Base-by-base conservation (phyloP, 768 basidiomycete genomes). In the Neoboletus magnificus region DNA sequence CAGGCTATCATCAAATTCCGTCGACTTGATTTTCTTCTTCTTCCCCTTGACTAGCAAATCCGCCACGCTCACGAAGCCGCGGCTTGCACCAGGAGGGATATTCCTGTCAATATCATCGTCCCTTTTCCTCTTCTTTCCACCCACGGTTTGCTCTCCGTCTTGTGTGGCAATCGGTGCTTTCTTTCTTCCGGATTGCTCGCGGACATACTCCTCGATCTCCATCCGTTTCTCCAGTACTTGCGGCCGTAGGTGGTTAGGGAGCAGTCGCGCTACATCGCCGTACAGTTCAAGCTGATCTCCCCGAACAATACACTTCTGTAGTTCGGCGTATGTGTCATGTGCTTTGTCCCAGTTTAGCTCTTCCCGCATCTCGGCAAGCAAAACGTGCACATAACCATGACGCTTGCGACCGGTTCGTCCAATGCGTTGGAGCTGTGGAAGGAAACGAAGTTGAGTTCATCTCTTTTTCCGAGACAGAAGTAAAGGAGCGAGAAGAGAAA, bases 371-470 rank as follows among this genome's bases (percentile, higher is more conserved):
- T 96, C 90, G 7, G 94, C 85, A 61, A 98, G 85, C 20, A 99
- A 78, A 12, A 95, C 90, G 64, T 95, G 90, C n/a, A 99, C 89
- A 44, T 81, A 75, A 10, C 97, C 97, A 43, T 85, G 82, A 35
- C 92, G 84, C 71, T 94, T 94, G 45, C 97, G 89, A 13, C 97
- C 97, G 0, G 97, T 98, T 51, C 97, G 82, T 47, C 97, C 97
- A 49, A 96, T 82, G 20, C 97, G 88, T 82, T 99, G 97, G 20
- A 99, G 82, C 95, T 98, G 63, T 10, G 33, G 37, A 50, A 55
- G 50, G 30, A 5, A 45, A 48, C 11, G 61, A 50, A 35, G 18
- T 41, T 30, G 55, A 49, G 46, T 42, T 25, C 50, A 27, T 25
- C 50, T 40, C 52, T 27, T 13, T n/a, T 35, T 36, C 42, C 45